Percentiles rank a stretch among this genome's conserved stretches.
Evolutionary conservation across 2,329 filamentous ascomycete genomes (phyloP).

Genomic region (Hymenoscyphus occultus): DNA sequence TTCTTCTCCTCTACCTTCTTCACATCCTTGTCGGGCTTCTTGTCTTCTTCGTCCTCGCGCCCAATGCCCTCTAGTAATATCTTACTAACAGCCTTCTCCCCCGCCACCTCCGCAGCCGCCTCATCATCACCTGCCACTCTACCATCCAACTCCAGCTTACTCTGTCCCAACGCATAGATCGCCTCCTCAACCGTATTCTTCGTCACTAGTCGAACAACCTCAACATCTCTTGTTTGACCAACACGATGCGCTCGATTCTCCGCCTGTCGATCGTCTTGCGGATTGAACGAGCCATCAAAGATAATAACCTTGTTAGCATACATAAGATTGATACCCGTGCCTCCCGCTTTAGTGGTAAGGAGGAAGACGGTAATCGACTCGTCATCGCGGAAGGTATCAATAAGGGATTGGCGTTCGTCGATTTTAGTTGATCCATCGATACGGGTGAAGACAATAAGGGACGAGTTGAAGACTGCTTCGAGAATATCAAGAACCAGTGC

Average conservation of each 20-base stretch:
- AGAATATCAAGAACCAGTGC: conserved; percentile 88
- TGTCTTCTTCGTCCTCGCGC: conserved; percentile 12
- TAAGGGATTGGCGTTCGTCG: conserved; percentile 77
- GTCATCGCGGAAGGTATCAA: conserved; percentile 81
- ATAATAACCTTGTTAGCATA: conserved; percentile 97
- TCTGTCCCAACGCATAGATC: conserved; percentile 85
- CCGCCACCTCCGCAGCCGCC: conserved; percentile 41
- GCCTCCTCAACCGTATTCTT: conserved; percentile 86
- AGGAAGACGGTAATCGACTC: conserved; percentile 82
- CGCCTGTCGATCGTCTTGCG: conserved; percentile 96
- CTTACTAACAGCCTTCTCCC: conserved; percentile 28
- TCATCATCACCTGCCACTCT: conserved; percentile 60
- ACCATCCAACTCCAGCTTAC: conserved; percentile 86
- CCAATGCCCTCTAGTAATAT: conserved; percentile 33
- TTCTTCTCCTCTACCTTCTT: conserved; percentile 14
- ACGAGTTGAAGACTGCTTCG: conserved; percentile 72
- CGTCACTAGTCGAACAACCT: conserved; percentile 82
- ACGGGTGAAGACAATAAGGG: conserved; percentile 75
- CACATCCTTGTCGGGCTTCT: conserved; percentile 1
- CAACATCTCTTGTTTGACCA: conserved; percentile 85
- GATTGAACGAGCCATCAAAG: conserved; percentile 96
- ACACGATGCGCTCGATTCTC: conserved; percentile 96
- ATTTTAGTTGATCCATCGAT: conserved; percentile 84
- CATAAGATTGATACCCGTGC: conserved; percentile 95
- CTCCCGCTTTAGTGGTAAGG: conserved; percentile 87